Evolutionary conservation across 164 flowering plant species (phyloP), one percentile per base, ranked within the genome.

Genomic region (Magnolia officinalis): DNA sequence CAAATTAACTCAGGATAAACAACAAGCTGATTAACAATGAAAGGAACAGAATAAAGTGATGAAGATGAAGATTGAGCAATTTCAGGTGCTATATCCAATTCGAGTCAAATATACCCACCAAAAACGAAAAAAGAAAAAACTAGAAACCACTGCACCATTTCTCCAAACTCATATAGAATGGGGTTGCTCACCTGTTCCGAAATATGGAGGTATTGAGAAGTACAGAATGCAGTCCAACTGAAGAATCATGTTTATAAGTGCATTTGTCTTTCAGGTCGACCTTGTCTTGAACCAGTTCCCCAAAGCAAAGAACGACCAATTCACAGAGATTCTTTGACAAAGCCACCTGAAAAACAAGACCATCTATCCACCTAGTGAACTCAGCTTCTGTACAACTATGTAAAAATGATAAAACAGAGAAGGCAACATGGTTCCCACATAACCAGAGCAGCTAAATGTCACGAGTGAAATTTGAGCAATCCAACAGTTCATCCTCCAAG

Each of bases 291-390:
- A 80, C 78, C 72, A 90, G 81, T 75, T 87, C 86, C 76, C 98
- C 98, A 45, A 84, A 84, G 85, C 94, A 88, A 75, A 88, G 78
- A 26, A 91, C 89, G 69, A 86, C 81, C 80, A 92, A 78, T 78
- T 81, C 92, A 78, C 91, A 87, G 76, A 95, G 89, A 81, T 95
- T 94, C 67, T 88, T 92, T 51, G 98, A 93, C 85, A 96, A 88
- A 78, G 96, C 89, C 74, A 94, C 89, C 99, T 96, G 83, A 80
- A 29, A 50, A 83, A 4, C 72, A 77, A 59, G 74, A 29, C 61
- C 67, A 77, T n/a, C 72, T 66, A 72, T 67, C 2, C 66, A 63
- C 55, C 77, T 29, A 13, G 21, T 21, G 29, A 73, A 45, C 50
- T 55, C 13, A 75, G 51, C 65, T 71, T 75, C 23, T 6, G 26